Conservation (phyloP, 257 asterid genomes). For the Salvia splendens region DNA sequence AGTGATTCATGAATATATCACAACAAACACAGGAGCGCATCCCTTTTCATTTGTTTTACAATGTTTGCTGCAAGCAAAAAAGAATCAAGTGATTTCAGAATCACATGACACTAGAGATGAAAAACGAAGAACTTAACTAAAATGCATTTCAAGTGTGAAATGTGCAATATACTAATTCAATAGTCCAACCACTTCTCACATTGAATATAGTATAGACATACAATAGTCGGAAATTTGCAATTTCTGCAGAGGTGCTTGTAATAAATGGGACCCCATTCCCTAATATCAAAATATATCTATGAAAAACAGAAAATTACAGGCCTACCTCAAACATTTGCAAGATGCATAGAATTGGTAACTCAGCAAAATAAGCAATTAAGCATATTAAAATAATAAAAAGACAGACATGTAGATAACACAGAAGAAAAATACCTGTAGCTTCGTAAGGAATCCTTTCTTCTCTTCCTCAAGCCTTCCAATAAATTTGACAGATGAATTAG, state of each 20-base stretch:
- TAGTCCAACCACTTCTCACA: slow-evolving; percentile 4
- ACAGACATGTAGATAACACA: background rate
- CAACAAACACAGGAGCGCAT: background rate
- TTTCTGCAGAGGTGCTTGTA: background rate
- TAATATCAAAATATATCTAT: background rate
- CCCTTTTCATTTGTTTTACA: background rate
- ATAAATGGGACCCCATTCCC: background rate
- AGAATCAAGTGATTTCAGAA: slow-evolving; percentile 16
- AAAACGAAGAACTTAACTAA: slow-evolving; percentile 18
- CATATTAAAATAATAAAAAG: slow-evolving; percentile 7
- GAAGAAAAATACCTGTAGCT: slow-evolving; percentile 66
- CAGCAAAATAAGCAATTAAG: background rate
- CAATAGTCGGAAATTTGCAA: slow-evolving; percentile 2
- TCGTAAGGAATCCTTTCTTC: slow-evolving; percentile 83
- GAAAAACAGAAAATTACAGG: slow-evolving; percentile 1
- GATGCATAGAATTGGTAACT: background rate
- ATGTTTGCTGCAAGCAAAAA: background rate
- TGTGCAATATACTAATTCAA: background rate
- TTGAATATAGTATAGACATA: background rate
- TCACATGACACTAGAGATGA: background rate
- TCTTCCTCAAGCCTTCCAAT: slow-evolving; percentile 92
- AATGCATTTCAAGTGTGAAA: background rate
- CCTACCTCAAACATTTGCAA: slow-evolving; percentile 10
- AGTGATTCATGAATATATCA: background rate
- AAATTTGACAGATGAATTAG: slow-evolving; percentile 37